phyloP scores from a whole-genome alignment of 2,329 filamentous ascomycete species.

The Iodosphaeria phyllophila region DNA sequence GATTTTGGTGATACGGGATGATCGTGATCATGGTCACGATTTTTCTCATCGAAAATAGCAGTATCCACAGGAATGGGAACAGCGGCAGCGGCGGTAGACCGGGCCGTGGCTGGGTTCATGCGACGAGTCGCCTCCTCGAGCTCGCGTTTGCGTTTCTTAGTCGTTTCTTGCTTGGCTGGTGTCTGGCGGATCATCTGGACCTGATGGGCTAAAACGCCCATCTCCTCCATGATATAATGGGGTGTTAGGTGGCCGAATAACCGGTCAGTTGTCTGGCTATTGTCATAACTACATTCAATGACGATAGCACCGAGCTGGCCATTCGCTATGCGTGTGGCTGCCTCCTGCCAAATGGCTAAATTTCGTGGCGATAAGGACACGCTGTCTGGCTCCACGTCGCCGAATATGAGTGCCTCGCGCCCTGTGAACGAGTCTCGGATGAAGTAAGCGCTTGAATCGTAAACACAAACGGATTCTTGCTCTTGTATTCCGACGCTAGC shows the following conservation, averaged over 20 bases:
- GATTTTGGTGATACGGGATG: conserved; percentile 34
- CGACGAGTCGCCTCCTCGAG: conserved; percentile 12
- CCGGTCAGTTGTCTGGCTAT: conserved; percentile 55
- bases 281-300: conserved; percentile 89
- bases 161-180: conserved; percentile 23
- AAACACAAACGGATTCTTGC: conserved; percentile 43
- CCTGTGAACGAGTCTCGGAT: conserved; percentile 55
- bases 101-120: conserved; percentile 4
- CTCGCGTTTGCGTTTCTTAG: conserved; percentile 48
- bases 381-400: conserved; percentile 85
- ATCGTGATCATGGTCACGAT: too few relatives aligned
- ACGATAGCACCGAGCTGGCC: conserved; percentile 66
- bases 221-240: conserved; percentile 61
- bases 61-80: too few relatives aligned
- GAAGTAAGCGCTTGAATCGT: conserved; percentile 87
- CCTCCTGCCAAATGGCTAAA: conserved; percentile 67
- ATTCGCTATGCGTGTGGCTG: conserved; percentile 62
- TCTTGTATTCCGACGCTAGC: conserved; percentile 7
- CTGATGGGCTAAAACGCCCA: conserved; percentile 50
- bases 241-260: conserved; percentile 85
- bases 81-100: conserved; percentile 6
- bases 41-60: too few relatives aligned
- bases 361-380: conserved; percentile 71
- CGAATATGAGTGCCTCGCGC: conserved; percentile 78
- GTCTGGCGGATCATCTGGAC: conserved; percentile 36